Evolutionary conservation across 768 basidiomycete genomes (phyloP), one percentile per base, ranked within the genome.

Genomic region (Postia placenta): DNA sequence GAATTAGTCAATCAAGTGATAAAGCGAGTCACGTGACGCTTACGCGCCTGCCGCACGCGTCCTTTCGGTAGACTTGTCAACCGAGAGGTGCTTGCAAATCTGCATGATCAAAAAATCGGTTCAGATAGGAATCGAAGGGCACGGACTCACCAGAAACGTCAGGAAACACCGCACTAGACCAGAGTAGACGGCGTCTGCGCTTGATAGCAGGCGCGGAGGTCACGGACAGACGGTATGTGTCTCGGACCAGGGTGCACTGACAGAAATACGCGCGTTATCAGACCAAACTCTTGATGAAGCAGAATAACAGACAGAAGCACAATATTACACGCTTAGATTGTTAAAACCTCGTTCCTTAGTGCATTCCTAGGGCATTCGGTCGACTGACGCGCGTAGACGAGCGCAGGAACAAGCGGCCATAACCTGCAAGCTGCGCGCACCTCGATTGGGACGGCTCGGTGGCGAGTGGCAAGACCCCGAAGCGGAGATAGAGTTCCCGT

Each of bases 1-100:
- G 39, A 49, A 46, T 35, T 26, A 27, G 48, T 58, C 54, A 55
- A 48, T 50, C 49, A 55, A 58, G 54, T 51, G 40, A 48, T 47
- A 37, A 49, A 43, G 15, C 44, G 41, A 1, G 43, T 48, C 57
- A 58, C 54, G 54, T 58, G 57, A 51, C 35, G 4, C 20, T 20
- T 39, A 47, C 46, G 30, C 9, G n/a, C 33, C 46, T 17, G 23
- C 46, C 46, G 46, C 46, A 45, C 45, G 45, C 45, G 45, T 45
- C 45, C 20, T 19, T 4, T 33, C 20, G 33, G 45, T 19, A 30
- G 30, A 45, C 45, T 45, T 45, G 45, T 45, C 45, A 35, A 26
- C 30, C 28, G 45, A n/a, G 26, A 28, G 20, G 4, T 5, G 30
- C 33, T 45, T 33, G n/a, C n/a, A 6, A 45, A 17, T 36, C 45